Evolutionary conservation across 108 stramenopile genomes (phyloP), one percentile per base, ranked within the genome.

Genomic region (Nitzschia inconspicua): DNA sequence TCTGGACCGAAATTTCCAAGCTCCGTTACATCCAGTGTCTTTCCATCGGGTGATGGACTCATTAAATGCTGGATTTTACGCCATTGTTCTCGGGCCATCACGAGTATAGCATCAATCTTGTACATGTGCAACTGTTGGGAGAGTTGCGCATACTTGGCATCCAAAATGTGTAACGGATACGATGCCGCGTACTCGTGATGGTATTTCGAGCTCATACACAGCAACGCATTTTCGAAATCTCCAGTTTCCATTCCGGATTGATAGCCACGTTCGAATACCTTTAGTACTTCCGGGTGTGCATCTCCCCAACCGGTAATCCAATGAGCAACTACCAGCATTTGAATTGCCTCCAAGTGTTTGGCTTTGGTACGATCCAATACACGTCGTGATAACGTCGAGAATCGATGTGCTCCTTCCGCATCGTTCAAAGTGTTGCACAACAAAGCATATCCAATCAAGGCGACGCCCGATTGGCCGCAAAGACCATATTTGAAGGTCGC

Each of bases 171-270:
- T 30, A 62, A 49, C 18, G 10, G 13, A 49, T 30, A 32, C 13
- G 47, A 46, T 3, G 60, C 46, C 8, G 22, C 16, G 28, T 36
- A 62, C 18, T 19, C 46, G 29, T 62, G 47, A 13, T 49, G 16
- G 16, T 29, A 22, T 8, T 31, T 19, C 3, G 34, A 19, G 9
- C 31, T 39, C 16, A 46, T 3, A 30, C 34, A 35, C 16, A 62
- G 11, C 3, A 62, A 35, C 8, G 31, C 60, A 19, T 35, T 39
- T 26, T 62, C 60, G 24, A 49, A 62, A 29, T 62, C 60, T 7
- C 60, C 60, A 9, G 34, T n/a, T 31, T 62, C 60, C 60, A 62
- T 62, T 6, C 34, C 47, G 10, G 20, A 20, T 35, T 62, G 32
- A 24, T 47, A 49, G 16, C 34, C 60, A 4, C 7, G 27, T 3